Evolutionary conservation across 169 alveolate species (phyloP).

Genomic region (Eimeria acervulina): DNA sequence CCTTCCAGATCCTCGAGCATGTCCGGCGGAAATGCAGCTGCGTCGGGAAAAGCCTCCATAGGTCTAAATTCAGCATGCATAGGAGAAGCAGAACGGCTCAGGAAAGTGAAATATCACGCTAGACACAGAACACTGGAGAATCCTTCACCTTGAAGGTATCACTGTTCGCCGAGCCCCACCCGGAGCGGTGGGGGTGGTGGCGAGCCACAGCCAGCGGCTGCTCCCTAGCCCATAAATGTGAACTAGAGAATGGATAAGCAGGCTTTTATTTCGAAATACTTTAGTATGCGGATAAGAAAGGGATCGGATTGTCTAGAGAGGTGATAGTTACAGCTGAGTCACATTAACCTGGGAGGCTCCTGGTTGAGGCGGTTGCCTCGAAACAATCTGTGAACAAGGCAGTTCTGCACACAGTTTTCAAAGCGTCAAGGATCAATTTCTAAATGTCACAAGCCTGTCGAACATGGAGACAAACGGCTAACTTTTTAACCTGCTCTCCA

Average conservation of each 20-base stretch:
- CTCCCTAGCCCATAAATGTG: neutral
- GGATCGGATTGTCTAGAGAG: neutral
- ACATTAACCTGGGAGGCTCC: neutral
- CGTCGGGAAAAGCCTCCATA: neutral
- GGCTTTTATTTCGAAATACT: neutral
- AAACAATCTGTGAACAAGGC: neutral
- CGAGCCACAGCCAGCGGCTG: slow-evolving; percentile 26
- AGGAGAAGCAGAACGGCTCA: neutral
- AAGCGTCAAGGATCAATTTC: neutral
- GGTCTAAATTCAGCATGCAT: neutral
- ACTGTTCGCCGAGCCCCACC: slow-evolving; percentile 66
- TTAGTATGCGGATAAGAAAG: neutral
- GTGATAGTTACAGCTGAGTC: neutral
- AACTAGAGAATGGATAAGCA: neutral
- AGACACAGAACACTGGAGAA: slow-evolving; percentile 41
- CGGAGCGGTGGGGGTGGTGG: slow-evolving; percentile 71
- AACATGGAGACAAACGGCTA: neutral
- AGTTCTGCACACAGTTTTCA: neutral
- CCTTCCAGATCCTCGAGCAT: slow-evolving; percentile 61
- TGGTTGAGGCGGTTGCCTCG: slow-evolving; percentile 26
- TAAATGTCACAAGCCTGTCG: neutral
- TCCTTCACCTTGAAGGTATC: neutral
- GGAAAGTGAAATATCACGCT: neutral
- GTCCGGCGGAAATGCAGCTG: neutral
- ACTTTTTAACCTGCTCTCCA: neutral